Evolutionary conservation across 371 early-diverging fungal species (phyloP).

Genomic region (Phascolomyces articulosus): DNA sequence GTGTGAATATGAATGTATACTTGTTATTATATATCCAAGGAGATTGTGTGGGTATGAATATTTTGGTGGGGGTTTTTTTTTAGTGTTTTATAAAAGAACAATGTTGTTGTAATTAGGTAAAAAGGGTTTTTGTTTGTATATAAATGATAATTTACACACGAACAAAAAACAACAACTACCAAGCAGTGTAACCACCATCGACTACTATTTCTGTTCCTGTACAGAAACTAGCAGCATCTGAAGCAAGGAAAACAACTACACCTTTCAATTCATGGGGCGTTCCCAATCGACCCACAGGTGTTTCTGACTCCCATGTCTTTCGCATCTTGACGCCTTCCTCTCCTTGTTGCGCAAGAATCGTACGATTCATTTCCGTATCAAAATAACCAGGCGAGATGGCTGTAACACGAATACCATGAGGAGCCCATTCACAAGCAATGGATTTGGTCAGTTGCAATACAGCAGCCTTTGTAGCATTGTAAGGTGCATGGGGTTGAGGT

Average conservation of each 20-base stretch:
- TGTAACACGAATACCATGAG: conserved; percentile 40
- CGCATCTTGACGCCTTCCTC: conserved; percentile 31
- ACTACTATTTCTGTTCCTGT: conserved; percentile 43
- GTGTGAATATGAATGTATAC: no score
- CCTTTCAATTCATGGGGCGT: conserved; percentile 44
- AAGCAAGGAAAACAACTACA: conserved; percentile 38
- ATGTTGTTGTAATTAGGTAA: no score
- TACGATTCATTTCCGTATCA: conserved; percentile 42
- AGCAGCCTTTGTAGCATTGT: conserved; percentile 51
- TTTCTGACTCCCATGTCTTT: conserved; percentile 34
- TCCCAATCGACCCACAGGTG: conserved; percentile 40
- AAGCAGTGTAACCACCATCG: conserved; percentile 46
- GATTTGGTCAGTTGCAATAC: conserved; percentile 48
- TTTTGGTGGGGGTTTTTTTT: no score
- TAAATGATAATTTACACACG: no score
- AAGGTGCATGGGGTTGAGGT: conserved; percentile 42
- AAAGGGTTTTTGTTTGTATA: no score
- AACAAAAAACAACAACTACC: conserved; percentile 19
- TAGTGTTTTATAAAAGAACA: not conserved
- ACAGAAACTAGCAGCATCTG: conserved; percentile 37
- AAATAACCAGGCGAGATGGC: conserved; percentile 48
- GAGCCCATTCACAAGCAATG: conserved; percentile 51
- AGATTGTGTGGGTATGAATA: not conserved
- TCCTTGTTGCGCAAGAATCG: conserved; percentile 35
- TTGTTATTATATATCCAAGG: no score